phyloP scores from a whole-genome alignment of 129 eudicot species.

The carrot (Daucus carota) region DNA sequence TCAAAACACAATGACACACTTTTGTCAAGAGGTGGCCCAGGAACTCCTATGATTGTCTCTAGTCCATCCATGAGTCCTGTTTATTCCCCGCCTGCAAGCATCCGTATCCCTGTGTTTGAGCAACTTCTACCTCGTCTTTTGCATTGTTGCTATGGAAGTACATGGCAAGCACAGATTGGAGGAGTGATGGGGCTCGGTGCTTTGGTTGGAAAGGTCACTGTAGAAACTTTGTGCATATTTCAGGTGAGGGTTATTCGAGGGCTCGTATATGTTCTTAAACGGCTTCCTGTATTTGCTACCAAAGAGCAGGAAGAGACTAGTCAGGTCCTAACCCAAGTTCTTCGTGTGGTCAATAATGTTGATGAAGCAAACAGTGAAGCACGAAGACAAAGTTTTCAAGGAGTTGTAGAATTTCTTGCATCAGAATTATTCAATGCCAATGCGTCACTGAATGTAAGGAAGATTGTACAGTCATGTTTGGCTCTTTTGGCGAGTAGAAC shows the following conservation, averaged over 20 bases:
- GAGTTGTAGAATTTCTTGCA: conserved; percentile 91
- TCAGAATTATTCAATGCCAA: conserved; percentile 76
- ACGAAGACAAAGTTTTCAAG: conserved; percentile 79
- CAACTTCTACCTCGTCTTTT: conserved; percentile 88
- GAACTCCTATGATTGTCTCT: conserved; percentile 97
- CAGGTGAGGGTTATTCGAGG: conserved; percentile 86
- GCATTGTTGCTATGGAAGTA: conserved; percentile 88
- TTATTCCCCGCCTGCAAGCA: conserved; percentile 97
- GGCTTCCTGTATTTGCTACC: conserved; percentile 88
- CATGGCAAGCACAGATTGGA: conserved; percentile 99
- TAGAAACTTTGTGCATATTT: conserved; percentile 72
- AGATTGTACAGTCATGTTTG: conserved; percentile 92
- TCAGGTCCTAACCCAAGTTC: conserved; percentile 92
- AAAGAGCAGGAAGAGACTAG: conserved; percentile 97
- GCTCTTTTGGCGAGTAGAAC: conserved; percentile 98
- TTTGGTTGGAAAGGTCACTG: conserved; percentile 92
- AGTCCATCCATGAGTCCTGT: conserved; percentile 98
- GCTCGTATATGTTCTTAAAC: conserved; percentile 81
- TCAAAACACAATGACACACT: conserved; percentile 63
- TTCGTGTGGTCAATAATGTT: conserved; percentile 93
- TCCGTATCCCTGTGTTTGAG: conserved; percentile 84
- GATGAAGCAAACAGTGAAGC: conserved; percentile 98
- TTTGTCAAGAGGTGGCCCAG: conserved; percentile 84
- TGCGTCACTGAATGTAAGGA: conserved; percentile 75
- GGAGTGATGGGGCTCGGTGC: conserved; percentile 98